Evolutionary conservation across 2,329 filamentous ascomycete species (phyloP).

Genomic region (Neocucurbitaria cava): DNA sequence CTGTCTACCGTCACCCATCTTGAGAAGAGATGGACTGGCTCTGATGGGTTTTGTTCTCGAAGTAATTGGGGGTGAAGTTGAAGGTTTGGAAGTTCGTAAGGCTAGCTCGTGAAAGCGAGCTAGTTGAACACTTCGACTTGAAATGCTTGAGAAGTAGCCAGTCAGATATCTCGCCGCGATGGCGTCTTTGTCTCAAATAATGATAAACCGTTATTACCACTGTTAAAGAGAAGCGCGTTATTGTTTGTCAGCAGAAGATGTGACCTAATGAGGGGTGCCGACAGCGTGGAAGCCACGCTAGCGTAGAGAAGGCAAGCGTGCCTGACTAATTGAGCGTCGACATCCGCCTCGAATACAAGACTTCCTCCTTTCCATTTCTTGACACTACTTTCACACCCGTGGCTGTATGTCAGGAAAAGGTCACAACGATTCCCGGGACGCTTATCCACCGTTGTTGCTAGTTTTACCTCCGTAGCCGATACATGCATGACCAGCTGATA

Average conservation of each 20-base stretch:
- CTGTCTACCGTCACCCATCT: slow-evolving; percentile 29
- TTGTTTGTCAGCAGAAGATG: not conserved
- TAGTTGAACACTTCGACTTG: not conserved
- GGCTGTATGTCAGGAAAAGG: no score
- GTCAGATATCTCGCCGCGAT: not conserved
- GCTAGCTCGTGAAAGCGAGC: slow-evolving; percentile 2
- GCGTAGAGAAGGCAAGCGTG: not conserved
- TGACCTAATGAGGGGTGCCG: slow-evolving; percentile 9
- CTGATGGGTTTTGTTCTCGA: not conserved
- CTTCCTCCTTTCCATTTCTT: not conserved
- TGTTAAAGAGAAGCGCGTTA: not conserved
- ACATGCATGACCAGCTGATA: no score
- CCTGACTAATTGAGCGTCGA: not conserved
- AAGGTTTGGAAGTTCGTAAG: not conserved
- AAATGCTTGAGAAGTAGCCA: slow-evolving; percentile 4
- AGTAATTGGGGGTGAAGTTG: not conserved
- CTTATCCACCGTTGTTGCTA: no score
- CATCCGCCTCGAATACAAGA: not conserved
- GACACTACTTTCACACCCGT: not conserved
- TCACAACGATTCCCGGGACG: no score
- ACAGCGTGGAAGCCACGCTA: not conserved
- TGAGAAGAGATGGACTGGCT: not conserved
- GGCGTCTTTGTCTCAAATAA: not conserved
- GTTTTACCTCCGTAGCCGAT: no score
- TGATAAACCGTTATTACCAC: not conserved